Percentiles rank a stretch among this genome's conserved stretches.
Evolutionary conservation across 2,329 filamentous ascomycete genomes (phyloP).

Genomic region (Aspergillus thermomutatus): DNA sequence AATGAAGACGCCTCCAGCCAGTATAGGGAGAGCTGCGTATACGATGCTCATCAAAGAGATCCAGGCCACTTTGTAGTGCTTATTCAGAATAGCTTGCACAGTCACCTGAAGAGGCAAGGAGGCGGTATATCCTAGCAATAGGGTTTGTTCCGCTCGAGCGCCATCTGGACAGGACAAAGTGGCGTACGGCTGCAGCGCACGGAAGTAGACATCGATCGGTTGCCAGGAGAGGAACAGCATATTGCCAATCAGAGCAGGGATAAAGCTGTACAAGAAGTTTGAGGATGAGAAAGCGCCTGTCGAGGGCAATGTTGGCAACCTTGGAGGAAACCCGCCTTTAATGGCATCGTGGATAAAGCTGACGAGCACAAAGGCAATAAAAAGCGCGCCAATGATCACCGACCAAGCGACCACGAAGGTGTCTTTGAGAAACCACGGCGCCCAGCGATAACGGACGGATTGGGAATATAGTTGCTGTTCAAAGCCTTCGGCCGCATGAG

Average conservation of each 20-base stretch:
- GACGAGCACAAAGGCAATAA: constrained; percentile 70
- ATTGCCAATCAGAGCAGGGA: constrained; percentile 57
- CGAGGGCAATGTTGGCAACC: constrained; percentile 59
- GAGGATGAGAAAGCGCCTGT: constrained; percentile 72
- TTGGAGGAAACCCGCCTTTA: constrained; percentile 67
- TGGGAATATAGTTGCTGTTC: constrained; percentile 52
- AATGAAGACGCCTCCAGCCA: constrained; percentile 61
- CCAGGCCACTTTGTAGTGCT: constrained; percentile 57
- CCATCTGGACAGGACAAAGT: constrained; percentile 52
- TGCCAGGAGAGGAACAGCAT: constrained; percentile 59
- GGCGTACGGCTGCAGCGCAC: constrained; percentile 57
- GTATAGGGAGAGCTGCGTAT: constrained; percentile 53
- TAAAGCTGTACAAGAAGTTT: constrained; percentile 78
- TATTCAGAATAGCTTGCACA: constrained; percentile 50
- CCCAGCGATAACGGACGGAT: constrained; percentile 60
- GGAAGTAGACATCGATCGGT: constrained; percentile 59
- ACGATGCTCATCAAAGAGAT: constrained; percentile 53
- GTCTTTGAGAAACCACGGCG: constrained; percentile 73
- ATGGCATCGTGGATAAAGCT: constrained; percentile 72
- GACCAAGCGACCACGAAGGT: constrained; percentile 64
- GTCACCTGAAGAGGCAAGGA: constrained; percentile 53
- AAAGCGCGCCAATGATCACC: constrained; percentile 57
- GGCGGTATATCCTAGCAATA: constrained; percentile 57
- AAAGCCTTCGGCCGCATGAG: constrained; percentile 42
- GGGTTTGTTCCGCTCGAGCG: constrained; percentile 51